Base-by-base conservation (phyloP, 2,329 filamentous ascomycete species). In the Clonostachys rosea region DNA sequence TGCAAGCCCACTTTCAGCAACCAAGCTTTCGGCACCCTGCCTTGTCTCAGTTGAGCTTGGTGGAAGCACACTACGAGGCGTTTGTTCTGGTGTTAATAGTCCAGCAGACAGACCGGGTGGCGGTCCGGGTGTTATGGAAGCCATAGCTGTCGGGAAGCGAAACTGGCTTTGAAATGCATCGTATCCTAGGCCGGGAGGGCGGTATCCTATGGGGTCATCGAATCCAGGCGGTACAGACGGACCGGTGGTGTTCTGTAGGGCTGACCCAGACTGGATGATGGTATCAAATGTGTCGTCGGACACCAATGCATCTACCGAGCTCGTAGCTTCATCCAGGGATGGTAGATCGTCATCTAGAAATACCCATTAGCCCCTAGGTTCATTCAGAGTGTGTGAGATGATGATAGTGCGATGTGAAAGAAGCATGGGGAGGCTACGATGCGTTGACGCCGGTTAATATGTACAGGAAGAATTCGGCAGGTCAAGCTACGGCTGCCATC, bases 281-380 rank as follows among this genome's bases (percentile, higher is more conserved):
- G 34, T 40, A 17, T 45, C 41, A 37, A 33, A 40, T n/a, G 61
- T 57, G n/a, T 79, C 68, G 57, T 89, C 85, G 18, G 83, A 79
- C 12, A 89, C 84, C 5, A 89, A 67, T 5, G 83, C 83, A 60
- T 88, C 84, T 39, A 89, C 79, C n/a, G 78, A 83, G 40, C 73
- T 72, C 4, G 73, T 75, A 12, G 76, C 83, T 53, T 84, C 82
- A 51, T 84, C 81, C 42, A 84, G 69, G 11, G 75, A 78, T 49
- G 73, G 70, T n/a, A 81, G 64, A 44, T 81, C 77, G 58, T 86
- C 82, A 65, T 86, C 84, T 87, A 68, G 55, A 59, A 57, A 59
- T 10, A 30, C 24, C 24, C 56, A 63, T 79, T 68, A 79, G 73
- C 70, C 52, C 73, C 70, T 52, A 50, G 51, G 43, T 48, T 47